phyloP scores from a whole-genome alignment of 345 rosid genomes.

The Psidium friedrichsthalianum region DNA sequence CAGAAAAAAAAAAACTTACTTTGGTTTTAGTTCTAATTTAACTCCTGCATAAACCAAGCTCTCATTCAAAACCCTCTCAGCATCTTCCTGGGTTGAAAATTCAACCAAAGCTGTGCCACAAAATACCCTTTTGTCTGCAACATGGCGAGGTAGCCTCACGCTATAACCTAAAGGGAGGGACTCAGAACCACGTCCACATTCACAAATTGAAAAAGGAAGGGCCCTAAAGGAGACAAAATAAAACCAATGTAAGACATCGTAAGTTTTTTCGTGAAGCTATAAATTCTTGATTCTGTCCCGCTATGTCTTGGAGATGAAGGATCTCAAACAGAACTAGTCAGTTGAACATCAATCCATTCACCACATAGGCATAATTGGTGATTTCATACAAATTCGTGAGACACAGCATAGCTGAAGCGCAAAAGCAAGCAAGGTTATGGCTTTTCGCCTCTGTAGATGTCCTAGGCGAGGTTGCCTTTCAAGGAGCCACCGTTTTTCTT shows the following conservation, averaged over 20 bases:
- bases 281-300: neutral
- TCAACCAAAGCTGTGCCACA: constrained; percentile 84
- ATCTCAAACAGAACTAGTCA: neutral
- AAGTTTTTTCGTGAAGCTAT: neutral
- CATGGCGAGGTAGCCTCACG: constrained; percentile 87
- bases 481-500: neutral
- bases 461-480: neutral
- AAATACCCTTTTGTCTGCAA: constrained; percentile 53
- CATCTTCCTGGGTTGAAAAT: constrained; percentile 68
- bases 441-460: neutral
- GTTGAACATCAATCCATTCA: neutral
- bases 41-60: constrained; percentile 59
- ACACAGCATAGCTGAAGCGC: neutral
- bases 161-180: constrained; percentile 45
- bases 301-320: neutral
- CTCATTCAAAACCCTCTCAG: constrained; percentile 43
- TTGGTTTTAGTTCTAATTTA: constrained; percentile 63
- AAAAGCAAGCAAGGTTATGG: neutral
- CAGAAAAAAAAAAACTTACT: constrained; percentile 34
- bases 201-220: neutral
- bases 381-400: neutral
- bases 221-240: neutral
- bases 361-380: neutral
- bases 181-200: neutral
- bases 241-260: neutral